phyloP scores from a whole-genome alignment of 1,284 basidiomycete species.

The Tilletia horrida region DNA sequence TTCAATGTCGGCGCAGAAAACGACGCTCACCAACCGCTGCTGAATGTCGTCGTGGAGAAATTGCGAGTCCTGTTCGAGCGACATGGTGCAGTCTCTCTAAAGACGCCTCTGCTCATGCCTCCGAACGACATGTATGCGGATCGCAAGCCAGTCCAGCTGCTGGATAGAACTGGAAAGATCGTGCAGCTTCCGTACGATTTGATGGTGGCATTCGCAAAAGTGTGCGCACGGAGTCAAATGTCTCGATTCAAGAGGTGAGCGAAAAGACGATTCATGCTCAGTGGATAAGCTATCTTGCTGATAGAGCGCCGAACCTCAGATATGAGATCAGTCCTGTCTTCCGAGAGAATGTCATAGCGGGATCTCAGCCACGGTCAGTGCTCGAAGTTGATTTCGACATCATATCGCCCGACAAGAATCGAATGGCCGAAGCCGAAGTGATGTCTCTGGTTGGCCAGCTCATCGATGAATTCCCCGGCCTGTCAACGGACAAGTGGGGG shows the following conservation, averaged over 20 bases:
- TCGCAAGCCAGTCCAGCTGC: slow-evolving; percentile 75
- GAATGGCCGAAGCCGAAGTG: slow-evolving; percentile 53
- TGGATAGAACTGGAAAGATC: slow-evolving; percentile 63
- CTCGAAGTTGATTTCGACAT: slow-evolving; percentile 55
- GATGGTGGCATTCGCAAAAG: slow-evolving; percentile 76
- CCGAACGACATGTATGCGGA: slow-evolving; percentile 67
- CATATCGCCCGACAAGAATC: slow-evolving; percentile 49
- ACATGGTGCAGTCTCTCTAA: slow-evolving; percentile 83
- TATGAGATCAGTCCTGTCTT: slow-evolving; percentile 67
- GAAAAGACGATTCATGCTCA: too few species aligned
- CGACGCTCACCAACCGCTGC: slow-evolving; percentile 67
- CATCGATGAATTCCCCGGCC: slow-evolving; percentile 47
- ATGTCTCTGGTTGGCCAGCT: slow-evolving; percentile 49
- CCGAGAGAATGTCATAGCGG: slow-evolving; percentile 52
- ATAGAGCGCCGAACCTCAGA: background rate
- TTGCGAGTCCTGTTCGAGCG: slow-evolving; percentile 74
- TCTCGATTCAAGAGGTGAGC: slow-evolving; percentile 72
- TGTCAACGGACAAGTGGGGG: slow-evolving; percentile 44
- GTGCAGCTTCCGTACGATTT: slow-evolving; percentile 53
- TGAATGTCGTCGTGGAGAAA: slow-evolving; percentile 73
- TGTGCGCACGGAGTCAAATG: slow-evolving; percentile 71
- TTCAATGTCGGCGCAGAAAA: slow-evolving; percentile 74
- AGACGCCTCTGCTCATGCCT: slow-evolving; percentile 78
- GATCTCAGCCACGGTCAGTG: slow-evolving; percentile 54
- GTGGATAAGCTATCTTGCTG: too few species aligned